These are phyloP conservation scores for Solanum arcanum DNA, from an alignment of 257 asterid species.

Conservation along the genomic window DNA sequence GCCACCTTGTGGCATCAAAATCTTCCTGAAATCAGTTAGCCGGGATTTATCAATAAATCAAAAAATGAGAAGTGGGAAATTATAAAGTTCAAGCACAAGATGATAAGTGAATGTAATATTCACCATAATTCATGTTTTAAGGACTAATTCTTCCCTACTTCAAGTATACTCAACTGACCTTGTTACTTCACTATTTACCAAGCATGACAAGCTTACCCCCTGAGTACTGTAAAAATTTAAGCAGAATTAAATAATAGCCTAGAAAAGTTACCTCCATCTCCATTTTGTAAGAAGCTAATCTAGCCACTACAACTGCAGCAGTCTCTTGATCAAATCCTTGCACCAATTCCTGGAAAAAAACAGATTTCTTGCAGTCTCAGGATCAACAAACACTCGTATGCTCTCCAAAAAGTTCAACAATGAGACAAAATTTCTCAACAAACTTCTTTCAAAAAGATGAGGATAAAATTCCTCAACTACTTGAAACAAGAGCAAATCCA, in stretches of 20 bases:
- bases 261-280: constrained; percentile 64
- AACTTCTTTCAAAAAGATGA: background rate
- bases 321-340: constrained; percentile 98
- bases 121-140: background rate
- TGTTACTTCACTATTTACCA: background rate
- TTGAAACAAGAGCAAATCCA: background rate
- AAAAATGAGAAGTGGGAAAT: background rate
- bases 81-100: background rate
- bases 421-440: background rate
- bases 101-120: background rate
- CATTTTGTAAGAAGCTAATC: constrained; percentile 92
- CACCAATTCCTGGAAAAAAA: constrained; percentile 56
- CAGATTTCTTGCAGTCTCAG: background rate
- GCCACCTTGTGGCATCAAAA: constrained; percentile 92
- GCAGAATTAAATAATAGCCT: background rate
- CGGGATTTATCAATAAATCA: background rate
- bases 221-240: background rate
- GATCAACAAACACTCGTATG: background rate
- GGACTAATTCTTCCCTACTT: background rate
- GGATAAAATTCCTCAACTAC: background rate
- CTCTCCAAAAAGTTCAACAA: background rate
- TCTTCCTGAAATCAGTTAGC: constrained; percentile 54
- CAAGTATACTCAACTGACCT: background rate
- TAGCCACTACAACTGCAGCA: constrained; percentile 93
- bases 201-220: background rate